A percentile compares a stretch with the other conserved stretches of the same genome.
phyloP scores from a whole-genome alignment of 2,329 filamentous ascomycete genomes.

The Ophiocordyceps camponoti-saundersi region DNA sequence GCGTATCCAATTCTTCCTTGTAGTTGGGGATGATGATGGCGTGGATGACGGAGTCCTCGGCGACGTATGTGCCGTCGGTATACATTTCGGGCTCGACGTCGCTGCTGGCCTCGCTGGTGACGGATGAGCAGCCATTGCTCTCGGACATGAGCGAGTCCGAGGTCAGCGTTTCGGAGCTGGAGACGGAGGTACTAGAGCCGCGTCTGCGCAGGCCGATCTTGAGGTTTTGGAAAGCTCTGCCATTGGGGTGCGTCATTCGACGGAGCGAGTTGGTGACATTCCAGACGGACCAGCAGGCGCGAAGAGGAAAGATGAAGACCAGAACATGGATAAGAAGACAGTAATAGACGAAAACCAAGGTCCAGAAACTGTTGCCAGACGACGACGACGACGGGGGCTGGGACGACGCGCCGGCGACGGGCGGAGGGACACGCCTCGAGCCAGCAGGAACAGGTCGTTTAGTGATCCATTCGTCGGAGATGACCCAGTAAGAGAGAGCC shows the following conservation, averaged over 20 bases:
- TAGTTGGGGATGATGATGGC: constrained; percentile 59
- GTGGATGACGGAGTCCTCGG: constrained; percentile 35
- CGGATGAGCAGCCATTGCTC: constrained; percentile 27
- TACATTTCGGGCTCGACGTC: constrained; percentile 30
- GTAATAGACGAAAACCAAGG: constrained; percentile 44
- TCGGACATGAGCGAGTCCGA: constrained; percentile 28
- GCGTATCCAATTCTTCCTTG: constrained; percentile 52
- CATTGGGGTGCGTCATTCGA: constrained; percentile 19
- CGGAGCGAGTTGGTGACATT: constrained; percentile 34
- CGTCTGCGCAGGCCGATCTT: constrained; percentile 29
- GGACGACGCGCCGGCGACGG: constrained; percentile 14
- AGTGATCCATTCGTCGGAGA: constrained; percentile 27
- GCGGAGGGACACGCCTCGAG: constrained; percentile 22
- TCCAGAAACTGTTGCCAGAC: constrained; percentile 31
- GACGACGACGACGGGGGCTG: constrained; percentile 11
- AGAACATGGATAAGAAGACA: constrained; percentile 47
- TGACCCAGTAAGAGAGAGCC: constrained; percentile 35
- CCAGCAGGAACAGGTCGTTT: background rate
- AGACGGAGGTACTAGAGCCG: constrained; percentile 35
- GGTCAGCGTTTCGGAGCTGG: constrained; percentile 37
- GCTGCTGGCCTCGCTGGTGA: constrained; percentile 32
- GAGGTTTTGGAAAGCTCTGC: constrained; percentile 24
- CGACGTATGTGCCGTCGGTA: constrained; percentile 23
- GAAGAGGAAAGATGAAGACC: constrained; percentile 44
- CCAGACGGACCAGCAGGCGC: constrained; percentile 44